These are phyloP conservation scores for Flaveria ramosissima DNA, from an alignment of 129 eudicot species.

Conservation along the genomic window DNA sequence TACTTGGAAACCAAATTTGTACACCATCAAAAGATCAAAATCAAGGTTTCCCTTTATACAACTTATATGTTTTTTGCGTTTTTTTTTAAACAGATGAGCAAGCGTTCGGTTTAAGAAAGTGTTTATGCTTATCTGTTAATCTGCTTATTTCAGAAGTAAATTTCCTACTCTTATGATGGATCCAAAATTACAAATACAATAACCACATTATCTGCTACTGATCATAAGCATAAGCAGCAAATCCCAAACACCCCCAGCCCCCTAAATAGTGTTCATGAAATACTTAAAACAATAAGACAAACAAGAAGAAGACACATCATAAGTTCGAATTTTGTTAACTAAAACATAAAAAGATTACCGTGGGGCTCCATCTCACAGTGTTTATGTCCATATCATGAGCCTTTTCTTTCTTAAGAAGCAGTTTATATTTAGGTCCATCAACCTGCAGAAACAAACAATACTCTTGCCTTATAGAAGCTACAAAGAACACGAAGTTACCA, in stretches of 20 bases:
- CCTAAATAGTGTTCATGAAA: no score
- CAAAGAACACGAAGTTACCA: neutral
- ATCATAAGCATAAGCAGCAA: no score
- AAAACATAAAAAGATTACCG: constrained; percentile 43
- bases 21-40: neutral
- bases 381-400: constrained; percentile 97
- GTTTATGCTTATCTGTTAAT: no score
- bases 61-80: neutral
- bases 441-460: constrained; percentile 40
- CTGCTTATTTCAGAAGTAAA: no score
- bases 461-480: neutral
- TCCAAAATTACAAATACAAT: no score
- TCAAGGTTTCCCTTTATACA: neutral
- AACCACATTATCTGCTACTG: no score
- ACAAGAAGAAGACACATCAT: neutral
- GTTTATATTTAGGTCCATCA: constrained; percentile 70
- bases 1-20: neutral
- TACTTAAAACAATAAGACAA: no score
- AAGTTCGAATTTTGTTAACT: neutral
- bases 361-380: constrained; percentile 76
- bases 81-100: neutral
- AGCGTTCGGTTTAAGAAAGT: no score
- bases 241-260: no score
- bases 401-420: constrained; percentile 78
- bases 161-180: no score